Evolutionary conservation across 2,329 filamentous ascomycete genomes (phyloP).

Genomic region (Colletotrichum orchidophilum): DNA sequence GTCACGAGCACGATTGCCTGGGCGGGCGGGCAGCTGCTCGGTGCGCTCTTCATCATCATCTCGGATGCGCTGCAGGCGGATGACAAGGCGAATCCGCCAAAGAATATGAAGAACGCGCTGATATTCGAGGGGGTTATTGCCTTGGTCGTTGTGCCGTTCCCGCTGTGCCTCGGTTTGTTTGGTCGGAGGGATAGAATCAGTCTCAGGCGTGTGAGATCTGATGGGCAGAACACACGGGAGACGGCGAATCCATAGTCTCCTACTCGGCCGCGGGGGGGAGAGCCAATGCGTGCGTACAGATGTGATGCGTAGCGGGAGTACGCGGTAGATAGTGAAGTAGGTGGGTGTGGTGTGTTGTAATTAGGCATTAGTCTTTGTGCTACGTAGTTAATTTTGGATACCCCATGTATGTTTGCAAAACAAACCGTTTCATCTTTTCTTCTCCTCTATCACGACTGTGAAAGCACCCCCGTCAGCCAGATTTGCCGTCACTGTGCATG

Average conservation of each 20-base stretch:
- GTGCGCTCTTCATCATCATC: slow-evolving; percentile 84
- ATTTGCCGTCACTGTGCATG: slow-evolving; percentile 2
- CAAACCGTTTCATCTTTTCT: neutral
- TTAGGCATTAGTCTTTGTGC: slow-evolving; percentile 6
- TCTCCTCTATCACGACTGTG: too few relatives aligned
- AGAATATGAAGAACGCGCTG: slow-evolving; percentile 78
- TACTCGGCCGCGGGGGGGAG: neutral
- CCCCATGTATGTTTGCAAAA: neutral
- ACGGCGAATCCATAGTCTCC: neutral
- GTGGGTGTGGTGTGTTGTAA: neutral
- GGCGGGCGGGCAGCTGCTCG: slow-evolving; percentile 86
- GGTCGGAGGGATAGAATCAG: slow-evolving; percentile 64
- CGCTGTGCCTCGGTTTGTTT: slow-evolving; percentile 76
- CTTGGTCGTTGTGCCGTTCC: slow-evolving; percentile 70
- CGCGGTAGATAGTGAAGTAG: neutral
- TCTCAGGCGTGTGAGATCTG: slow-evolving; percentile 60
- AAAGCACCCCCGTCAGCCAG: neutral
- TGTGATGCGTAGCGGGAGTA: neutral
- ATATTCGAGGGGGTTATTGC: slow-evolving; percentile 83
- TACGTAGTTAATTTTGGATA: neutral
- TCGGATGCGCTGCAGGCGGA: slow-evolving; percentile 77
- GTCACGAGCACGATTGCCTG: slow-evolving; percentile 86
- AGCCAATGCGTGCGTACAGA: neutral
- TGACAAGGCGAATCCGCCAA: slow-evolving; percentile 63
- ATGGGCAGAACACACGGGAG: slow-evolving; percentile 36